Evolutionary conservation across 805 yeast species (phyloP).

Genomic region (Candida sonorensis): DNA sequence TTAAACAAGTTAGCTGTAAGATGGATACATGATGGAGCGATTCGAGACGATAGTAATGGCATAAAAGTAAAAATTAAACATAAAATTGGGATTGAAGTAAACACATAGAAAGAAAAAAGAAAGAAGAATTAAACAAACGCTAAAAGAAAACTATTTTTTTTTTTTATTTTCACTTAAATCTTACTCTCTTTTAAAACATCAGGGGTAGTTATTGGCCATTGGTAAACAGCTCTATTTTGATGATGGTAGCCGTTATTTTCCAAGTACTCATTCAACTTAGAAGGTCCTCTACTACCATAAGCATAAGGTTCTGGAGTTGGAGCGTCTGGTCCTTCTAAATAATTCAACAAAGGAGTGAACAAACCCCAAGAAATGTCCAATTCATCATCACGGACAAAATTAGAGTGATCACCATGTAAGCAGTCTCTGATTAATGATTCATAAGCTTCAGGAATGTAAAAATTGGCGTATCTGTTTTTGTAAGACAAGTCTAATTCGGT

Average conservation of each 20-base stretch:
- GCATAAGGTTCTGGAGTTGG: constrained; percentile 68
- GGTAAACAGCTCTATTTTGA: constrained; percentile 57
- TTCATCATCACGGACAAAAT: constrained; percentile 97
- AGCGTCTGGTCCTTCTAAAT: constrained; percentile 64
- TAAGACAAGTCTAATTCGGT: constrained; percentile 91
- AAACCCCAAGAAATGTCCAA: constrained; percentile 88
- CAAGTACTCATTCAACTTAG: constrained; percentile 53
- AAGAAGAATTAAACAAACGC: too few species aligned
- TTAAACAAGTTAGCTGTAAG: too few species aligned
- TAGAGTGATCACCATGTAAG: constrained; percentile 86
- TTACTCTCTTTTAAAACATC: constrained; percentile 22
- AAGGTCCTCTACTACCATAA: constrained; percentile 91
- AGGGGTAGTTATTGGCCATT: constrained; percentile 83
- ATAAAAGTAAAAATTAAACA: too few species aligned
- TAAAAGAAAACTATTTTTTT: too few species aligned
- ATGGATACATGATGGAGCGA: too few species aligned
- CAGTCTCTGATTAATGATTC: constrained; percentile 93
- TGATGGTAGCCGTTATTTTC: constrained; percentile 67
- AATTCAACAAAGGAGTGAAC: constrained; percentile 84
- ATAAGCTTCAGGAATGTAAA: constrained; percentile 97
- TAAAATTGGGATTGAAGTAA: too few species aligned
- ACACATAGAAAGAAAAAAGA: not conserved
- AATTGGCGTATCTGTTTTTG: constrained; percentile 69
- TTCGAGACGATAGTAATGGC: too few species aligned
- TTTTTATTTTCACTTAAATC: too few species aligned